Conservation (phyloP, 306 rosid genomes). For the Cercis canadensis region DNA sequence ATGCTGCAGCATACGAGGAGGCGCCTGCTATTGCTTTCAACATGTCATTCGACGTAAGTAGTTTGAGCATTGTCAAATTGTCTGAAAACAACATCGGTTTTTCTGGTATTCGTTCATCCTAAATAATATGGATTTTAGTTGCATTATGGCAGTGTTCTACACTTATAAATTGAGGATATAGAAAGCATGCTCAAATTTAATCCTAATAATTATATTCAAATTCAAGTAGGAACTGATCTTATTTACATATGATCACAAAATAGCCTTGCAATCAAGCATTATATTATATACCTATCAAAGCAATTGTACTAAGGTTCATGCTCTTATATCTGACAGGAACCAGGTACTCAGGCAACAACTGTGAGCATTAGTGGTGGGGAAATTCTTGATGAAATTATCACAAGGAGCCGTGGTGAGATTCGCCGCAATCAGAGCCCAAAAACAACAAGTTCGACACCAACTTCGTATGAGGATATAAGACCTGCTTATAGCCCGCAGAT, state of each 20-base stretch:
- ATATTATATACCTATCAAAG: background rate
- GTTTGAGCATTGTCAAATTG: background rate
- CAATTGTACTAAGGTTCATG: conserved; percentile 1
- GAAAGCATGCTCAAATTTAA: conserved; percentile 2
- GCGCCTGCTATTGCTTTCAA: conserved; percentile 80
- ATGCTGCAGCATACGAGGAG: conserved; percentile 78
- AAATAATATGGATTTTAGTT: background rate
- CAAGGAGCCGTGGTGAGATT: conserved; percentile 93
- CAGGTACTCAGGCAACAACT: conserved; percentile 56
- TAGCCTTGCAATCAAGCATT: conserved; percentile 6
- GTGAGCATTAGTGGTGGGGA: conserved; percentile 65
- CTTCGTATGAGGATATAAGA: conserved; percentile 55
- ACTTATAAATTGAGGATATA: conserved; percentile 21
- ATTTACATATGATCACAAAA: background rate
- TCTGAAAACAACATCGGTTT: background rate
- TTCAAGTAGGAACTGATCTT: conserved; percentile 11
- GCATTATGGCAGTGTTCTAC: background rate
- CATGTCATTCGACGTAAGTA: conserved; percentile 66
- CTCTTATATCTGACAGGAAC: conserved; percentile 45
- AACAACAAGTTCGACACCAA: conserved; percentile 73
- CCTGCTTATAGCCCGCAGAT: conserved; percentile 61
- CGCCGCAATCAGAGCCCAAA: conserved; percentile 75
- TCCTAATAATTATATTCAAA: background rate
- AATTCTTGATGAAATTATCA: conserved; percentile 84
- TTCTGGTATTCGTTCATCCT: background rate